These are phyloP conservation scores for Rhododendron mucronatum DNA, from an alignment of 148 eudicot genomes.

Conservation along the genomic window DNA sequence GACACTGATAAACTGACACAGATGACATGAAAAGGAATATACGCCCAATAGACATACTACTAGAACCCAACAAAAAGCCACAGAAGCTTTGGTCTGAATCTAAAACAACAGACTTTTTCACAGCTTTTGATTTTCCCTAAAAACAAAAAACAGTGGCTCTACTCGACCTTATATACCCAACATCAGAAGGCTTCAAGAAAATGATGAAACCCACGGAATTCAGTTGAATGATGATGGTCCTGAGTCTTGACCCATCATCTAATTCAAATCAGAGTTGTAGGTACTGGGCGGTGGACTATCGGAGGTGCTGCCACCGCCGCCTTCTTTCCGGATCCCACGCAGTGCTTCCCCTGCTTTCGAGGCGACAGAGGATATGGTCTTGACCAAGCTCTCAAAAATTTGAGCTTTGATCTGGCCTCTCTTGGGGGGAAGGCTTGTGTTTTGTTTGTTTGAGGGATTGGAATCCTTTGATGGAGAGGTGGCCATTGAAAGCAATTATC, in stretches of 20 bases:
- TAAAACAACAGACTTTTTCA: neutral
- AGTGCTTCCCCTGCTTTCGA: constrained; percentile 10
- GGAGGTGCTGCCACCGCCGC: neutral
- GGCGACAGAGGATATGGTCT: neutral
- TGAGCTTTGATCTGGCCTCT: constrained; percentile 15
- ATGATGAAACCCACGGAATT: neutral
- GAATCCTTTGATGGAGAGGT: neutral
- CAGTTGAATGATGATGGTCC: neutral
- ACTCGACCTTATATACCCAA: too few relatives aligned
- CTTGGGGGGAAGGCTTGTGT: neutral
- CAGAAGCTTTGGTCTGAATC: neutral
- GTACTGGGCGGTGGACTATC: neutral
- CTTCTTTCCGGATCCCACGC: neutral
- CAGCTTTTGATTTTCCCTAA: neutral
- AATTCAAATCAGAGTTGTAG: constrained; percentile 13
- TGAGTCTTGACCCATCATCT: neutral
- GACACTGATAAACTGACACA: neutral
- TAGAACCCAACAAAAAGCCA: neutral
- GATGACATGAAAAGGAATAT: neutral
- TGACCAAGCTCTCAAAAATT: constrained; percentile 2
- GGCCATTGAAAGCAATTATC: neutral
- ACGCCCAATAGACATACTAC: neutral
- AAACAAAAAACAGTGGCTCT: neutral
- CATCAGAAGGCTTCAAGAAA: neutral
- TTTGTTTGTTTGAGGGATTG: neutral